phyloP scores from a whole-genome alignment of 305 asterid genomes.

The Fraxinus nigra region DNA sequence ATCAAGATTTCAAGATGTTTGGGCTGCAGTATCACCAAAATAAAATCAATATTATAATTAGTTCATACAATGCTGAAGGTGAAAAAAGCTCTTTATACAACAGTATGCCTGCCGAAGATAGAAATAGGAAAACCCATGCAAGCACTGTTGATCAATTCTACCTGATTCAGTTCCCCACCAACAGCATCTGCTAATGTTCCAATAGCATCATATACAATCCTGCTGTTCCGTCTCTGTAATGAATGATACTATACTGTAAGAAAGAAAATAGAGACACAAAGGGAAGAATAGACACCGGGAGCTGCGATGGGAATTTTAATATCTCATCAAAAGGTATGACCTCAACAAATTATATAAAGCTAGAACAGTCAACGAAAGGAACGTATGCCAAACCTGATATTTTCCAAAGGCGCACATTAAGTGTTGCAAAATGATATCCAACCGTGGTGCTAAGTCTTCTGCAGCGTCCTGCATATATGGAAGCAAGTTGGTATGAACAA shows the following conservation, averaged over 20 bases:
- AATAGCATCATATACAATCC: slow-evolving; percentile 94
- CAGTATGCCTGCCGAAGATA: neutral
- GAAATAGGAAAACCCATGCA: slow-evolving; percentile 12
- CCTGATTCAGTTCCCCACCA: slow-evolving; percentile 93
- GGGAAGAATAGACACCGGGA: slow-evolving; percentile 17
- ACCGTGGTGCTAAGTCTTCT: slow-evolving; percentile 67
- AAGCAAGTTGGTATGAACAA: neutral
- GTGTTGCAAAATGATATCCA: slow-evolving; percentile 81
- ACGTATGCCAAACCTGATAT: slow-evolving; percentile 57
- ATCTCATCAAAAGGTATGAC: slow-evolving; percentile 4
- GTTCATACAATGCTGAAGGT: neutral
- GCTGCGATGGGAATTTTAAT: neutral
- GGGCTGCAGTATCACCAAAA: slow-evolving; percentile 53
- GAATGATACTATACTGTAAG: slow-evolving; percentile 13
- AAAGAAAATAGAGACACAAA: slow-evolving; percentile 12
- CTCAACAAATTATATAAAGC: slow-evolving; percentile 16
- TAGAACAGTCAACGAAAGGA: neutral
- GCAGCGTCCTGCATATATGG: slow-evolving; percentile 74
- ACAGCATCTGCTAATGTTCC: slow-evolving; percentile 99
- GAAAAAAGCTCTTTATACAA: slow-evolving; percentile 15
- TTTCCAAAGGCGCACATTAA: slow-evolving; percentile 87
- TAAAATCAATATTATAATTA: slow-evolving; percentile 5
- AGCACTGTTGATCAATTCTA: slow-evolving; percentile 25
- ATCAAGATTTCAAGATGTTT: slow-evolving; percentile 80
- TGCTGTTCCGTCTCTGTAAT: slow-evolving; percentile 83